Base-by-base conservation (phyloP, 78 protist genomes). In the Cavenderia fasciculata region DNA sequence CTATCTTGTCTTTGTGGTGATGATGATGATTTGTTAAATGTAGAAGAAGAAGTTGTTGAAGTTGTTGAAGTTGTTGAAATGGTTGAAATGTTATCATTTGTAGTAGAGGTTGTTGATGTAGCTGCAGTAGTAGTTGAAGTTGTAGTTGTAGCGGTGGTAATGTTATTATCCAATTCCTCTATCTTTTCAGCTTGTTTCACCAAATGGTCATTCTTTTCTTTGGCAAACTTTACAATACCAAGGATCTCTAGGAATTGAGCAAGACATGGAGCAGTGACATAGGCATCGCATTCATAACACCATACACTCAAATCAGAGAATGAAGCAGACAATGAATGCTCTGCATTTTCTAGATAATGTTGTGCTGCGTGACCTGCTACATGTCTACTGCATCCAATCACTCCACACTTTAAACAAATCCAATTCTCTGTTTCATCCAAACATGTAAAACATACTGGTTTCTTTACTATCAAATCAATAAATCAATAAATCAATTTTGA, bases 401-500 rank as follows among this genome's bases (percentile, higher is more conserved):
- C 27, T n/a, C 78, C 73, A 82, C 90, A 82, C 34, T 43, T 52
- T 21, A 82, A 33, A 57, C 90, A 82, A n/a, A 82, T 54, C 90
- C 90, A 82, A 68, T 82, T 82, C 74, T 82, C 90, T 41, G 69
- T 46, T 11, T 40, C 33, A 82, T 82, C 90, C 5, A 29, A n/a
- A 82, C 90, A 82, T 12, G 10, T 25, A 11, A 29, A 14, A 68
- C 90, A 82, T 21, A n/a, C n/a, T 31, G 34, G 21, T 31, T 10
- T 27, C 12, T 56, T 23, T 0, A 82, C 90, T 33, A 52, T 52
- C 6, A 31, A 31, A 61, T 7, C 5, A 16, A 18, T 14, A 49
- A 18, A 14, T 49, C 54, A 49, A 49, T 49, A 12, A 12, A 49
- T 49, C 54, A 49, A 14, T 14, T 49, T 14, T 18, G 12, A 18